phyloP scores from a whole-genome alignment of 805 yeast genomes.

The Myxozyma geophila region DNA sequence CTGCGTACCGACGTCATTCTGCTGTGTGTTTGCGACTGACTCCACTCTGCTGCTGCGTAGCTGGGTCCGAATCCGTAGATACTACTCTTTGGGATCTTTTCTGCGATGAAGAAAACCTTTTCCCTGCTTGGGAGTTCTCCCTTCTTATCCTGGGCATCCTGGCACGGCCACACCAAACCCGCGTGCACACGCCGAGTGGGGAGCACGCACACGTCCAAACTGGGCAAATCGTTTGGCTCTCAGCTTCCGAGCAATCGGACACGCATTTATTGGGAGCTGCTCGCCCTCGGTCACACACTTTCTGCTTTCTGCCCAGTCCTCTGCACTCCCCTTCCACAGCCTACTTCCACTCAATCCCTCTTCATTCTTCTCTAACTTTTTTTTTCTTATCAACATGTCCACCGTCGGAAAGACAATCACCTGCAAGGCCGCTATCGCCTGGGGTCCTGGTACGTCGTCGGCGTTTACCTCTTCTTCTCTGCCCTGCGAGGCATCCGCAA shows the following conservation, averaged over 20 bases:
- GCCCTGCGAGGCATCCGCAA: not conserved
- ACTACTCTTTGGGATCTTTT: not conserved
- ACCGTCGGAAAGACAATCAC: slow-evolving; percentile 55
- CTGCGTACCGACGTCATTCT: slow-evolving; percentile 31
- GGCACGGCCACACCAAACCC: not conserved
- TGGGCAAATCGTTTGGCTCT: slow-evolving; percentile 1
- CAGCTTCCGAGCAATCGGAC: not conserved
- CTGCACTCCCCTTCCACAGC: too few relatives aligned
- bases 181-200: slow-evolving; percentile 4
- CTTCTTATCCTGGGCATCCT: not conserved
- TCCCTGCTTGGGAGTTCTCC: slow-evolving; percentile 3
- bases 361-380: not conserved
- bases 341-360: too few relatives aligned
- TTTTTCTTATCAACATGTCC: slow-evolving; percentile 36
- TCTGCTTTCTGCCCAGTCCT: too few relatives aligned
- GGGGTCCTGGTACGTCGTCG: slow-evolving; percentile 80
- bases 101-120: not conserved
- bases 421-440: slow-evolving; percentile 96
- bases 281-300: slow-evolving; percentile 3
- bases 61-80: not conserved
- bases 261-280: not conserved
- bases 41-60: too few relatives aligned
- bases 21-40: not conserved
- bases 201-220: slow-evolving; percentile 1
- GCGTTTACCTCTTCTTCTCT: not conserved